These are phyloP conservation scores for Raddia guianensis DNA, from an alignment of 176 grass and related monocot genomes.

Conservation along the genomic window DNA sequence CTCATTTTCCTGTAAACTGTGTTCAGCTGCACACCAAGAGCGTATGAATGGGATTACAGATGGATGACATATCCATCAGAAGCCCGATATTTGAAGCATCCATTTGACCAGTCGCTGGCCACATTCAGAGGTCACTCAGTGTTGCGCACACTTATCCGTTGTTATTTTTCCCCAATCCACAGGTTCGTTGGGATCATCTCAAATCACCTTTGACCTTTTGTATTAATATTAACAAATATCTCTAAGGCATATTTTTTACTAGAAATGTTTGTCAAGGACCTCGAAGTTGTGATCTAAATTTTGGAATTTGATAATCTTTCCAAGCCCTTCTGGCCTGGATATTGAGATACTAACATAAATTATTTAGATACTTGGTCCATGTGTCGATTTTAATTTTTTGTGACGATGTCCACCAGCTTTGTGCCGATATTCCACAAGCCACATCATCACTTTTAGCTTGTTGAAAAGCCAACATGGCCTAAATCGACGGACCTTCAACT, in stretches of 20 bases:
- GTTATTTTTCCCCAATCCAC: slow-evolving; percentile 72
- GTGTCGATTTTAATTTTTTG: not conserved
- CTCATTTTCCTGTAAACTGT: not conserved
- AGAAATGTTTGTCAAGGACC: not conserved
- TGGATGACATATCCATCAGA: slow-evolving; percentile 60
- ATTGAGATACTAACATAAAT: slow-evolving; percentile 5
- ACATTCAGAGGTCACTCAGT: slow-evolving; percentile 80
- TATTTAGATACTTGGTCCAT: not conserved
- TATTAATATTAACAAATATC: not conserved
- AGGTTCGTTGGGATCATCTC: slow-evolving; percentile 30
- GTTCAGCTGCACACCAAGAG: slow-evolving; percentile 47
- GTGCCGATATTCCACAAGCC: not conserved
- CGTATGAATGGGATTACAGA: slow-evolving; percentile 65
- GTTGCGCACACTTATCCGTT: slow-evolving; percentile 67
- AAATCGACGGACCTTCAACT: not conserved
- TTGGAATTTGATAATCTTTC: not conserved
- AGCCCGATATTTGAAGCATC: slow-evolving; percentile 56
- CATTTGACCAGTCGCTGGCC: slow-evolving; percentile 59
- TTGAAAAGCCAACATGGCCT: not conserved
- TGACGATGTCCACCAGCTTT: not conserved
- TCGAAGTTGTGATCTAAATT: not conserved
- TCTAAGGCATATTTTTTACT: not conserved
- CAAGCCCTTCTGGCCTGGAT: not conserved
- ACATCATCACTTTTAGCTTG: not conserved
- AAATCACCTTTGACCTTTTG: not conserved